Conservation (phyloP, 2,329 filamentous ascomycete species). For the Spiromastix sp. region DNA sequence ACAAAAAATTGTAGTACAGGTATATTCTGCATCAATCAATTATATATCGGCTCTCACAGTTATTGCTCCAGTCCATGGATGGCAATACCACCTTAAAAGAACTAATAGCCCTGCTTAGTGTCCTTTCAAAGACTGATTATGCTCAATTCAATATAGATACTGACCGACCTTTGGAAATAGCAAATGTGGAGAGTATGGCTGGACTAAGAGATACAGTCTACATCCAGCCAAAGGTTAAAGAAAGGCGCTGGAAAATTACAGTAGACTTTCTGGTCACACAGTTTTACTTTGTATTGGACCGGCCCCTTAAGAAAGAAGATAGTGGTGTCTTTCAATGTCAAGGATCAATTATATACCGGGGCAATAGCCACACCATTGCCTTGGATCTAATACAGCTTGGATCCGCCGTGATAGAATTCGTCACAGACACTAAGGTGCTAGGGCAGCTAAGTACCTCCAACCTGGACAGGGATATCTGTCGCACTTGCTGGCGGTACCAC, state of each 20-base stretch:
- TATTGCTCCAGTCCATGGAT: not conserved
- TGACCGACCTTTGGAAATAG: not conserved
- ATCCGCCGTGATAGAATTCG: not conserved
- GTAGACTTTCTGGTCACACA: not conserved
- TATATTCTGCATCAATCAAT: not conserved
- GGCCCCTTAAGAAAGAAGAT: not conserved
- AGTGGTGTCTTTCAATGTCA: no score
- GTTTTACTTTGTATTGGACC: not conserved
- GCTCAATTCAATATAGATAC: not conserved
- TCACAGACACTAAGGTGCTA: not conserved
- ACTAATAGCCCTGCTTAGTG: constrained; percentile 1
- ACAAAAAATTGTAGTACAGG: no score
- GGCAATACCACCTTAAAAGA: not conserved
- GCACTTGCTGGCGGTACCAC: not conserved
- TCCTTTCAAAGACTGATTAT: not conserved
- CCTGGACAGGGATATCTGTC: not conserved
- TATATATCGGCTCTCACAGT: not conserved
- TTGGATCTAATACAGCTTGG: not conserved
- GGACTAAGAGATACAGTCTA: not conserved
- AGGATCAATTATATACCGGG: not conserved
- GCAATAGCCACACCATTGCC: not conserved
- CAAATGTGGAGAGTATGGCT: not conserved
- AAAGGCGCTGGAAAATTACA: not conserved
- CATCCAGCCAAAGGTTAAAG: not conserved
- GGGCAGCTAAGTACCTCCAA: not conserved